phyloP scores from a whole-genome alignment of 1,284 basidiomycete genomes.

The Boletus austroedulis region DNA sequence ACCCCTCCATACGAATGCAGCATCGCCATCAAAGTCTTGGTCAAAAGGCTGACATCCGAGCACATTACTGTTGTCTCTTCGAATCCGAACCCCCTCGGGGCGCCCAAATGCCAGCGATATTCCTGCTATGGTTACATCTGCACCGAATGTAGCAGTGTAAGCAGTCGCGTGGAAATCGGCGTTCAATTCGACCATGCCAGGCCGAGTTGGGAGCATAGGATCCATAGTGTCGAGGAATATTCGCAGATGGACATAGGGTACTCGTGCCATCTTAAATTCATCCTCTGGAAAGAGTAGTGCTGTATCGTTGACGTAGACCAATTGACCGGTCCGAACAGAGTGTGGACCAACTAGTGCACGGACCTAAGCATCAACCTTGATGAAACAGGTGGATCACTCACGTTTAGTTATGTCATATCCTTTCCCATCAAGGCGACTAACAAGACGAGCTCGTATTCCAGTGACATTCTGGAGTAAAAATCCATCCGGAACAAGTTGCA shows the following conservation, averaged over 20 bases:
- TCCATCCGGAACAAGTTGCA: constrained; percentile 62
- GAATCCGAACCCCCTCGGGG: constrained; percentile 50
- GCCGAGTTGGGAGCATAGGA: constrained; percentile 40
- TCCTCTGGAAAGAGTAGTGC: constrained; percentile 45
- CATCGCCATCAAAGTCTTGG: constrained; percentile 45
- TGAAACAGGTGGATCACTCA: constrained; percentile 39
- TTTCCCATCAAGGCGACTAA: constrained; percentile 75
- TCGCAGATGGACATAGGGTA: constrained; percentile 53
- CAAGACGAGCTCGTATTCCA: constrained; percentile 73
- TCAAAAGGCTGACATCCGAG: constrained; percentile 61
- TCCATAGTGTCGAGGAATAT: constrained; percentile 55
- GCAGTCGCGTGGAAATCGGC: constrained; percentile 53
- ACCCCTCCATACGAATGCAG: constrained; percentile 63
- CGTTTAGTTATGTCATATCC: constrained; percentile 84
- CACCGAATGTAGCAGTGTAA: constrained; percentile 70
- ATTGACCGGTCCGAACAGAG: constrained; percentile 72
- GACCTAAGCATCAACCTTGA: constrained; percentile 9
- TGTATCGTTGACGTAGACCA: constrained; percentile 78
- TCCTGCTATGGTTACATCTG: constrained; percentile 45
- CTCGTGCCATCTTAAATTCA: constrained; percentile 33
- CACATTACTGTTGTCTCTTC: constrained; percentile 48
- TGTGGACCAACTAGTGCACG: constrained; percentile 71
- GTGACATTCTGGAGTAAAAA: constrained; percentile 74
- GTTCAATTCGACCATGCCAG: constrained; percentile 36
- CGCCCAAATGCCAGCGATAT: constrained; percentile 45